Base-by-base conservation (phyloP, 371 early-diverging fungal species). In the Mortierella sp. region DNA sequence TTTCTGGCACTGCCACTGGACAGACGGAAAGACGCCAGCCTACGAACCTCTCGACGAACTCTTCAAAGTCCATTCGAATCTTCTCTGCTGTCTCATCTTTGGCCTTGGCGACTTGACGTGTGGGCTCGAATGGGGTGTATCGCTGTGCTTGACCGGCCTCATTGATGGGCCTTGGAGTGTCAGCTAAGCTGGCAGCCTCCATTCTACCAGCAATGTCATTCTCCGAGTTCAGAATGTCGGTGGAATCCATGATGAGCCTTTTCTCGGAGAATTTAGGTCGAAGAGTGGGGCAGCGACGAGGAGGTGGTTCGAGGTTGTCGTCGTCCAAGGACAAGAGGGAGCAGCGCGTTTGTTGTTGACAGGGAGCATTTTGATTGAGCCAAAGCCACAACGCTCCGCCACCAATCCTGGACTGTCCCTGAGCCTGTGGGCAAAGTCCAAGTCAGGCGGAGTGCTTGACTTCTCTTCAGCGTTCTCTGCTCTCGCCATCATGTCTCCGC, bases 61-160 rank as follows among this genome's bases (percentile, higher is more conserved):
- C 70, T 73, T 93, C 94, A 79, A 95, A 95, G 47, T 85, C 83
- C 47, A 85, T 82, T 78, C 92, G 85, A 56, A 93, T 91, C 54
- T 87, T 84, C 60, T 93, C 89, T 6, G 93, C 95, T 2, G 91
- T 86, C 58, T 89, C 88, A 73, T 95, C 95, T 41, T 90, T 83
- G n/a, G 86, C 88, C 63, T 85, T 86, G 22, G 88, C 78, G 44
- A 91, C 81, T 57, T 74, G 76, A 47, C 62, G 67, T 17, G 73
- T 78, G 25, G 81, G 67, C 64, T 70, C 71, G 40, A 82, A 81
- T 27, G 79, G 84, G 5, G 55, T 67, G 47, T 68, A 63, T 50
- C 59, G 41, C 37, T 59, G 59, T 16, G 56, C 34, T 2, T 61
- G 48, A 25, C 49, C 60, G 17, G 60, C 37, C 6, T 70, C 67